phyloP scores from a whole-genome alignment of 306 rosid genomes.

The Ormosia semicastrata region DNA sequence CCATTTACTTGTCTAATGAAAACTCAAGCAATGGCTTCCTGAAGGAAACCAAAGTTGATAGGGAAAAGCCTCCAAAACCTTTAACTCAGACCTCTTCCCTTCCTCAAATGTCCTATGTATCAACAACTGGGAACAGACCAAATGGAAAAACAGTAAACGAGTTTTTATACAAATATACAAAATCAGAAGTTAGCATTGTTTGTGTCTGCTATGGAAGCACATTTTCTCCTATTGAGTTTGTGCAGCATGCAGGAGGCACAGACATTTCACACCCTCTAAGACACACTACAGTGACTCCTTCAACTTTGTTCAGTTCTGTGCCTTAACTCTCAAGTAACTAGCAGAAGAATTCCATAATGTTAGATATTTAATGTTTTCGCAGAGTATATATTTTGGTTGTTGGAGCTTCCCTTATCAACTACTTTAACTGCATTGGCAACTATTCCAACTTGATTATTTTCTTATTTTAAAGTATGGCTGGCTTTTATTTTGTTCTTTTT shows the following conservation, averaged over 20 bases:
- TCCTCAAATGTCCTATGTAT: conserved; percentile 71
- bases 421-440: too few species aligned
- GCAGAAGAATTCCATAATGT: background rate
- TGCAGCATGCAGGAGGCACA: conserved; percentile 87
- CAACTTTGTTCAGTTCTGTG: background rate
- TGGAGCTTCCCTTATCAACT: too few species aligned
- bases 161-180: conserved; percentile 56
- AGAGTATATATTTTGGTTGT: too few species aligned
- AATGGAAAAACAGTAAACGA: conserved; percentile 67
- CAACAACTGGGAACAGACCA: conserved; percentile 67
- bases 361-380: background rate
- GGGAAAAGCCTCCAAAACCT: conserved; percentile 45
- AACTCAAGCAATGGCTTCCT: background rate
- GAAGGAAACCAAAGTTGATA: conserved; percentile 28
- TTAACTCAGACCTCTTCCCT: conserved; percentile 1
- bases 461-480: too few species aligned
- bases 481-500: too few species aligned
- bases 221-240: conserved; percentile 80
- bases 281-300: conserved; percentile 64
- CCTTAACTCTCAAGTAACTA: background rate
- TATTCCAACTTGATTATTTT: too few species aligned
- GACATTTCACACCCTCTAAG: conserved; percentile 60
- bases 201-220: conserved; percentile 90
- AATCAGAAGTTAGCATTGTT: conserved; percentile 69
- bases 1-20: background rate